These are phyloP conservation scores for Xylaria bambusicola DNA, from an alignment of 495 filamentous ascomycete genomes.

Conservation along the genomic window DNA sequence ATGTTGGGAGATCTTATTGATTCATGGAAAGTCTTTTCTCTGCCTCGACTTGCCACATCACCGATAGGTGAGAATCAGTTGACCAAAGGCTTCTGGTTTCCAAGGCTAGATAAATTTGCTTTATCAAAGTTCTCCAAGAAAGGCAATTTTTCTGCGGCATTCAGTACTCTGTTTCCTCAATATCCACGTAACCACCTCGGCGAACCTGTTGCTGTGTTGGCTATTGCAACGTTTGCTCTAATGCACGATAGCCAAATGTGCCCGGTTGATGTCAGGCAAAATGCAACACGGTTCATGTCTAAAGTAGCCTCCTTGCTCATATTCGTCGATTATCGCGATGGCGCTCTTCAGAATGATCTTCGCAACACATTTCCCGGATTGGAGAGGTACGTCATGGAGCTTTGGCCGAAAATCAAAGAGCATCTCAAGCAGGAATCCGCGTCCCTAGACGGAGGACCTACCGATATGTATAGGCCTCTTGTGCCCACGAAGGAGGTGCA, in stretches of 20 bases:
- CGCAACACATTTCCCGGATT: constrained; percentile 19
- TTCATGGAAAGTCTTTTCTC: constrained; percentile 41
- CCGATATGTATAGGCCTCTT: constrained; percentile 16
- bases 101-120: constrained; percentile 19
- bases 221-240: constrained; percentile 46
- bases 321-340: constrained; percentile 19
- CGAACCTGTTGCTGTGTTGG: constrained; percentile 29
- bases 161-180: constrained; percentile 36
- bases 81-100: constrained; percentile 27
- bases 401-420: constrained; percentile 25
- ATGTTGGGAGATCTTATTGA: constrained; percentile 43
- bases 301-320: constrained; percentile 26
- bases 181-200: constrained; percentile 28
- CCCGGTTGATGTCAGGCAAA: constrained; percentile 13
- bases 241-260: constrained; percentile 36
- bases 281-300: constrained; percentile 28
- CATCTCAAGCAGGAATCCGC: constrained; percentile 11
- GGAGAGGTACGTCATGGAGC: constrained; percentile 22
- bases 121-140: constrained; percentile 14
- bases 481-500: constrained; percentile 19
- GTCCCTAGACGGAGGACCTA: constrained; percentile 13
- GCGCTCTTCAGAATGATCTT: constrained; percentile 6
- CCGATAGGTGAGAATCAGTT: constrained; percentile 12
- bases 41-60: constrained; percentile 20
- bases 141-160: constrained; percentile 27